phyloP scores from a whole-genome alignment of 1,284 basidiomycete species.

The Tilletia caries region DNA sequence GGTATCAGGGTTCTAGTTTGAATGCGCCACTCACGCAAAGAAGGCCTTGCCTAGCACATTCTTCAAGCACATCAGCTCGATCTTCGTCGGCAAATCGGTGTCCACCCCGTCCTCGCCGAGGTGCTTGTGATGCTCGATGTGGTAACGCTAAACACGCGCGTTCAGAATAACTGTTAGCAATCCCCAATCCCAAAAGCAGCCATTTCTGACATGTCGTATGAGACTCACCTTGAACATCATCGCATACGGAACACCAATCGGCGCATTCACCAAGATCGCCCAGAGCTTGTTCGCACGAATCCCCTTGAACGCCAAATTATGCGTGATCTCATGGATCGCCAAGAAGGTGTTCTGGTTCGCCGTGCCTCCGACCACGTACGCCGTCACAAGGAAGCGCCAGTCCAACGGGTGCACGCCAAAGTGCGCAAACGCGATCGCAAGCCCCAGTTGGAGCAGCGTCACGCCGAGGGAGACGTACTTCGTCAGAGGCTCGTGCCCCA shows the following conservation, averaged over 20 bases:
- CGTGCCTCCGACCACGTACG: conserved; percentile 86
- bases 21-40: conserved; percentile 63
- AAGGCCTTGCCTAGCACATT: conserved; percentile 97
- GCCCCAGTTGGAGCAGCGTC: conserved; percentile 69
- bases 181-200: background rate
- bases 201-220: background rate
- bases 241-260: conserved; percentile 90
- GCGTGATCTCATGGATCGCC: conserved; percentile 96
- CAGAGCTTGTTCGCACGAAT: conserved; percentile 79
- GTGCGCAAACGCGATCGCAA: conserved; percentile 66
- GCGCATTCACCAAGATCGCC: conserved; percentile 84
- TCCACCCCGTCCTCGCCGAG: conserved; percentile 95
- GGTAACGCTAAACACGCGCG: conserved; percentile 66
- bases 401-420: conserved; percentile 64
- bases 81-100: conserved; percentile 81
- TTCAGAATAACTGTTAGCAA: background rate
- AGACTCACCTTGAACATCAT: conserved; percentile 82
- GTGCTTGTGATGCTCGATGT: conserved; percentile 79
- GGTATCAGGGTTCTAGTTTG: background rate
- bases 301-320: conserved; percentile 87
- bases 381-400: conserved; percentile 68
- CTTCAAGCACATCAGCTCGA: conserved; percentile 81
- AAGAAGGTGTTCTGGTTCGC: conserved; percentile 96
- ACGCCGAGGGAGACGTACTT: conserved; percentile 81
- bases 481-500: conserved; percentile 88